Base-by-base conservation (phyloP, 345 rosid genomes). In the Punica granatum region DNA sequence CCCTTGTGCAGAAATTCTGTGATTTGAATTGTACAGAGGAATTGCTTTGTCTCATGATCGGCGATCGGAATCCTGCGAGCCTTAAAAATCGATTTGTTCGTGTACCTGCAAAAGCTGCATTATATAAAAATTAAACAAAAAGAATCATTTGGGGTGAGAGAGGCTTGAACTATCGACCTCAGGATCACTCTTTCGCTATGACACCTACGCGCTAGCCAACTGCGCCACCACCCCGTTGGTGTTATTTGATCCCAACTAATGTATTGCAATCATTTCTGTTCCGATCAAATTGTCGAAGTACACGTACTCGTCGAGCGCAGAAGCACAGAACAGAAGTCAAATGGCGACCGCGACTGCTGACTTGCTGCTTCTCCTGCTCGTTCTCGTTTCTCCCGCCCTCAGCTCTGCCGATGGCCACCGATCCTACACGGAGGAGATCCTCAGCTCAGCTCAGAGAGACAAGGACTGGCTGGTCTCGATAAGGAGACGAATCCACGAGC, bases 401-500 rank as follows among this genome's bases (percentile, higher is more conserved):
- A 71, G 67, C 54, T 72, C 41, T 65, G 63, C 0, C 76, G 75
- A 31, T 33, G 34, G 48, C 41, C 70, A 73, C 63, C 73, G 65
- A 31, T 67, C 30, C 32, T 79, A 79, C 66, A 58, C 69, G 11
- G 60, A 72, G 30, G 70, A 83, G 14, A 26, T 85, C 35, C 70
- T 88, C 36, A 68, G 59, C 44, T 80, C 81, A 61, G 88, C 96
- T 23, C 41, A 65, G 46, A 60, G 63, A 44, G 82, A 88, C 67
- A 79, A 72, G 65, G 83, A 81, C 16, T 93, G 96, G 96, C 75
- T 90, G 36, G 76, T 79, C 34, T 79, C 84, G 4, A 67, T 85
- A 8, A 76, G 96, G 73, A 81, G 98, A 75, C 85, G 75, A 70
- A 82, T 93, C 86, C 98, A 90, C 60, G 88, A 87, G 74, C 80